Conservation (phyloP, 331 rosid genomes). For the Malus hybrid region DNA sequence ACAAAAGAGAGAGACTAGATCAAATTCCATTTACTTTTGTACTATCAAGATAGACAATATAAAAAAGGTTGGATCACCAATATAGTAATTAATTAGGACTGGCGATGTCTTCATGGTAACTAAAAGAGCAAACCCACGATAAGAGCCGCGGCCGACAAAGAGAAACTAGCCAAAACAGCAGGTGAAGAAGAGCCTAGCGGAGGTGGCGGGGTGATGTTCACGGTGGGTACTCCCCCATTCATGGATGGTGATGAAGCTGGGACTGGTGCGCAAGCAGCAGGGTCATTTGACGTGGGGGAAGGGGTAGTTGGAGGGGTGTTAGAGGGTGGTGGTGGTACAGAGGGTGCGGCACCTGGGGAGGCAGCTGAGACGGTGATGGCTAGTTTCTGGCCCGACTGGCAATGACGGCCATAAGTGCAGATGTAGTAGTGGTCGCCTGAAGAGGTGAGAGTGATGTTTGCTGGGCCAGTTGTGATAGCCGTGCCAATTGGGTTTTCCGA, state of each 20-base stretch:
- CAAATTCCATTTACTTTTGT: too few relatives aligned
- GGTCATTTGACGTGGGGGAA: background rate
- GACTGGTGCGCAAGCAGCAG: background rate
- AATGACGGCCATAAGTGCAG: conserved; percentile 25
- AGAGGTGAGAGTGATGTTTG: conserved; percentile 13
- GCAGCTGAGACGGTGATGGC: conserved; percentile 24
- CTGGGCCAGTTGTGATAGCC: background rate
- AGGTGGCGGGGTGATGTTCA: background rate
- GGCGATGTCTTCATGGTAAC: background rate
- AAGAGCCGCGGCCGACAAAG: background rate
- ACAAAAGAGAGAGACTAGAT: too few relatives aligned
- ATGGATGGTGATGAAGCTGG: background rate
- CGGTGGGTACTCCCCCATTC: background rate
- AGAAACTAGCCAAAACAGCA: background rate
- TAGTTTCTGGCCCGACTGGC: conserved; percentile 27
- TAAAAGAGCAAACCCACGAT: background rate
- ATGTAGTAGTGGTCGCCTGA: conserved; percentile 32
- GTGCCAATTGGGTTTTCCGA: background rate
- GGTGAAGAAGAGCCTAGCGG: background rate
- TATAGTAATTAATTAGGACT: background rate
- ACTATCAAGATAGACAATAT: too few relatives aligned
- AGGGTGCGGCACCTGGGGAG: background rate
- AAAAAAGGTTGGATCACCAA: background rate
- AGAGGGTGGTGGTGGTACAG: background rate
- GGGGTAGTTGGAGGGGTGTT: background rate